Evolutionary conservation across 1,284 basidiomycete species (phyloP).

Genomic region (Rhodotorula glutinis): DNA sequence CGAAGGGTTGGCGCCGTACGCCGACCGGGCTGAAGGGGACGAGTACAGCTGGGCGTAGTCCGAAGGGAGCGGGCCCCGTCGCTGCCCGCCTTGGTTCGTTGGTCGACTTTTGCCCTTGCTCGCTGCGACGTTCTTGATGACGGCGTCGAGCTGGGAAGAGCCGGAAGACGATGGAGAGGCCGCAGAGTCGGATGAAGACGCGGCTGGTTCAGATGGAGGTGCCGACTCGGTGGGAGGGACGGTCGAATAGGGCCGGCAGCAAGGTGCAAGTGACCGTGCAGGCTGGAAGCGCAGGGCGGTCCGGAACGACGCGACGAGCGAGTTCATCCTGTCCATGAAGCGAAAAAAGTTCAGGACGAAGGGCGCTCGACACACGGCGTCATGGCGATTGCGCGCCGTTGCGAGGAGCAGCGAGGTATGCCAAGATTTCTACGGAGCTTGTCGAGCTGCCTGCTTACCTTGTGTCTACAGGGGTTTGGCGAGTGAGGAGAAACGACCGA

Average conservation of each 20-base stretch:
- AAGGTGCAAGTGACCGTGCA: not conserved
- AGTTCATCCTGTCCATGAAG: slow-evolving; percentile 11
- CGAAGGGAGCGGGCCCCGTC: not conserved
- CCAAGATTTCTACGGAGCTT: no score
- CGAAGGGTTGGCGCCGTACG: not conserved
- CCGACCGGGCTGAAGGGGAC: not conserved
- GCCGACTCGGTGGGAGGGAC: not conserved
- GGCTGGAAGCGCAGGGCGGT: slow-evolving; percentile 2
- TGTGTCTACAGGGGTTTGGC: no score
- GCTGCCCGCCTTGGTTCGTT: not conserved
- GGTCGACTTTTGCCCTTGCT: not conserved
- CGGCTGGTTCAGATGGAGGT: no score
- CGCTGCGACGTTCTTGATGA: slow-evolving; percentile 4
- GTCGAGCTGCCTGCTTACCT: no score
- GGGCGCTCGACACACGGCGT: not conserved
- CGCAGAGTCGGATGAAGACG: not conserved
- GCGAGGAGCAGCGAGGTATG: no score
- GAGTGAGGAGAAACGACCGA: no score
- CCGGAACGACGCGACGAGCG: slow-evolving; percentile 18
- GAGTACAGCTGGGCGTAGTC: slow-evolving; percentile 5
- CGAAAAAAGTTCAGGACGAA: slow-evolving; percentile 1
- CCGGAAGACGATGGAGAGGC: not conserved
- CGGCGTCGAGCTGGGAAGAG: not conserved
- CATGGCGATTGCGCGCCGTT: no score
- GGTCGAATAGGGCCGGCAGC: slow-evolving; percentile 8